Evolutionary conservation across 768 basidiomycete species (phyloP).

Genomic region (Clathrus columnatus): DNA sequence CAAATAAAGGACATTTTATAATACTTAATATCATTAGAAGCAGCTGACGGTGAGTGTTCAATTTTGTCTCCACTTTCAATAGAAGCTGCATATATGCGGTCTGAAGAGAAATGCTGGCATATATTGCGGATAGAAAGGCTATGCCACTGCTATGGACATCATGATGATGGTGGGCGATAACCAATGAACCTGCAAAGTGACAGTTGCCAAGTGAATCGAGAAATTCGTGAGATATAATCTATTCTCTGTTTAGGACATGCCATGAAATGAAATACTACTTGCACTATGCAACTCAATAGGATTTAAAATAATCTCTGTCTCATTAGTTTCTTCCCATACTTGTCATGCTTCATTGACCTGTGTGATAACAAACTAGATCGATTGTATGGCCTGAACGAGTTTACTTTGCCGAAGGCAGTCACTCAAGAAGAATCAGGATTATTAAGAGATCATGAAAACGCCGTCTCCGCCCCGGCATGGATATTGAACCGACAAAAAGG

Average conservation of each 20-base stretch:
- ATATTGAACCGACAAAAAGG: slow-evolving; percentile 1
- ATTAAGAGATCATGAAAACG: slow-evolving; percentile 85
- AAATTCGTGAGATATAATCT: slow-evolving; percentile 28
- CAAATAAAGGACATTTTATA: too few relatives aligned
- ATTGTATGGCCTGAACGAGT: slow-evolving; percentile 39
- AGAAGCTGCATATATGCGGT: too few relatives aligned
- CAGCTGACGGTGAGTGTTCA: too few relatives aligned
- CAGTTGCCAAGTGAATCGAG: slow-evolving; percentile 71
- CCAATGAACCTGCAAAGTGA: slow-evolving; percentile 75
- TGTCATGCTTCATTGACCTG: slow-evolving; percentile 77
- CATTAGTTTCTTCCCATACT: slow-evolving; percentile 51
- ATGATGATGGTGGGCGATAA: slow-evolving; percentile 69
- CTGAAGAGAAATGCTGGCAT: slow-evolving; percentile 89
- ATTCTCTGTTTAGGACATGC: neutral
- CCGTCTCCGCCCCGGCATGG: slow-evolving; percentile 31
- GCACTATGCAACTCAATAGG: slow-evolving; percentile 33
- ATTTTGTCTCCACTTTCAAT: too few relatives aligned
- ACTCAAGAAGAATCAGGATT: slow-evolving; percentile 82
- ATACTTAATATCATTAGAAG: too few relatives aligned
- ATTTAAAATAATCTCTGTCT: slow-evolving; percentile 58
- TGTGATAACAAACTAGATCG: slow-evolving; percentile 68
- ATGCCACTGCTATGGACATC: slow-evolving; percentile 27
- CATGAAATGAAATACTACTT: neutral
- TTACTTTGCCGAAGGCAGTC: slow-evolving; percentile 4
- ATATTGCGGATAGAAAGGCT: slow-evolving; percentile 69